Evolutionary conservation across 2,329 filamentous ascomycete species (phyloP), one percentile per base, ranked within the genome.

Genomic region (Botrytis galanthina): DNA sequence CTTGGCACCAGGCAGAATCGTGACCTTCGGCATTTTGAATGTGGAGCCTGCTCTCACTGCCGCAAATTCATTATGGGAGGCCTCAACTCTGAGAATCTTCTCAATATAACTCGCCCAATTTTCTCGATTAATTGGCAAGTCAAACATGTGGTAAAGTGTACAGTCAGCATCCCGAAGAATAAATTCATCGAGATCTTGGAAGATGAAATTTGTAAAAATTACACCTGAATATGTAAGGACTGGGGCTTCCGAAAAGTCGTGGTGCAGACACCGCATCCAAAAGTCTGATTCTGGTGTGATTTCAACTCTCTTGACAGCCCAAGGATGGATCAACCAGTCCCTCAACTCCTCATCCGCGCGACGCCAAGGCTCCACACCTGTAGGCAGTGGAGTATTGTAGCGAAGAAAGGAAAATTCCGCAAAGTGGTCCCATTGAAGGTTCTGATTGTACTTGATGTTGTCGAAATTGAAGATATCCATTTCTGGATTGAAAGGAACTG

Each of bases 261-360:
- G n/a, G n/a, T n/a, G n/a, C n/a, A n/a, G n/a, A n/a, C n/a, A n/a
- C n/a, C n/a, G n/a, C n/a, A n/a, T n/a, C n/a, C n/a, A 35, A n/a
- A 10, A n/a, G 35, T 18, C 6, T 20, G 63, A 51, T 18, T 12
- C 12, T 26, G 63, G 29, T 37, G 20, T 66, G 4, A n/a, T 66
- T 48, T 37, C 44, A 35, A 20, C 7, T 66, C 44, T 66, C 9
- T 66, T 66, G 29, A 66, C 32, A 66, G 4, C 8, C 10, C 20
- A 66, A 48, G 63, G 29, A 1, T 66, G 42, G 22, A 66, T n/a
- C 6, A 66, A 8, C 29, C 20, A 66, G 10, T 5, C 0, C 7
- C 2, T 0, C 9, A 4, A 4, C 1, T 0, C 22, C 9, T 20
- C 14, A 35, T 35, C 5, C 0, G 0, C 1, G 12, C 18, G 12